Percentiles rank a stretch among this genome's conserved stretches.
Evolutionary conservation across 768 basidiomycete genomes (phyloP).

Genomic region (Coprinellus micaceus): DNA sequence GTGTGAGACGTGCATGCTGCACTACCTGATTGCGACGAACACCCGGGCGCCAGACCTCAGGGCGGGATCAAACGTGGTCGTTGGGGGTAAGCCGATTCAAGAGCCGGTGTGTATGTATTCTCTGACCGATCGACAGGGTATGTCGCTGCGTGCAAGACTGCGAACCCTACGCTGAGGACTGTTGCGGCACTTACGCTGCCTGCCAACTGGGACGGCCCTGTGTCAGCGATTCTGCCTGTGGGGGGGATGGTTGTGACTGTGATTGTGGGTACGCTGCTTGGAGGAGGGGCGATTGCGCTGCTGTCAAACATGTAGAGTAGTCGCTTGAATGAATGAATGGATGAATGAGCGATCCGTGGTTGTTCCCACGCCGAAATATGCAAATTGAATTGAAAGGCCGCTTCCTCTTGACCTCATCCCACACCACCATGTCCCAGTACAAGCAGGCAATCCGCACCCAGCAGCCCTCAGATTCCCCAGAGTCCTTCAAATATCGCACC

Average conservation of each 20-base stretch:
- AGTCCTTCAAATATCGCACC: constrained; percentile 43
- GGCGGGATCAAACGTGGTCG: constrained; percentile 57
- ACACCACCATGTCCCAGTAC: constrained; percentile 48
- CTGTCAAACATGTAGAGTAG: constrained; percentile 49
- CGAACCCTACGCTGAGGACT: constrained; percentile 36
- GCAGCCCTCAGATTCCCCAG: constrained; percentile 29
- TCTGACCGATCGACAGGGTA: too few species aligned
- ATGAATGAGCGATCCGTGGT: constrained; percentile 1
- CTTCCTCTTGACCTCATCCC: constrained; percentile 20
- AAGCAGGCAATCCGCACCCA: constrained; percentile 45
- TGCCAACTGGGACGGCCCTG: constrained; percentile 58
- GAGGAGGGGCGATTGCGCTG: constrained; percentile 44
- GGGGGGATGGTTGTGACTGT: constrained; percentile 45
- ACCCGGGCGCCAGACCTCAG: constrained; percentile 44
- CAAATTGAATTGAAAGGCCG: constrained; percentile 27
- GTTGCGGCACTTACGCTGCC: constrained; percentile 44
- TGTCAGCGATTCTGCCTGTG: constrained; percentile 41
- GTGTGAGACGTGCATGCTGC: constrained; percentile 71
- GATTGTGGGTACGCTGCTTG: constrained; percentile 41
- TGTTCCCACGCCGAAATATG: constrained; percentile 25
- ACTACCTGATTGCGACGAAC: constrained; percentile 48
- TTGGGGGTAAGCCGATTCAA: constrained; percentile 42
- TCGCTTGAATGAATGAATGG: background rate
- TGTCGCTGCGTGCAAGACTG: constrained; percentile 39
- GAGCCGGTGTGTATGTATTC: background rate